phyloP scores from a whole-genome alignment of 176 grass and related monocot genomes.

The Lolium multiflorum region DNA sequence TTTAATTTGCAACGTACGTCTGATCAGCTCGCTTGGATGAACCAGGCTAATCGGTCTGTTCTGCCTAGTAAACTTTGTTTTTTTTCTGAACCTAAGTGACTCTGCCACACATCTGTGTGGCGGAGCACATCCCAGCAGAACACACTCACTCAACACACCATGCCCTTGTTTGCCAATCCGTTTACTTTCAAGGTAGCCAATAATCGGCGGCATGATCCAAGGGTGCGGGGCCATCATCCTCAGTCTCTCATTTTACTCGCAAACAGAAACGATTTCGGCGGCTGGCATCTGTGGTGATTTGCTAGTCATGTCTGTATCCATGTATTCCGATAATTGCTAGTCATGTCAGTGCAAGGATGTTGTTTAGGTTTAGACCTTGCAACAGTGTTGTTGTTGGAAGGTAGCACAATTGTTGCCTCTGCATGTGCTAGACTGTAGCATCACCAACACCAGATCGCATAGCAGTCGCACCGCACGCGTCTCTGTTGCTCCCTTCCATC shows the following conservation, averaged over 20 bases:
- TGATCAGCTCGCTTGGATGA: neutral
- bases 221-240: neutral
- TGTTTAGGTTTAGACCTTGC: neutral
- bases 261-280: neutral
- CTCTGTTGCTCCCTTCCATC: slow-evolving; percentile 3
- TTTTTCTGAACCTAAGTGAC: no score
- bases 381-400: slow-evolving; percentile 6
- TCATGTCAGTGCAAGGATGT: slow-evolving; percentile 41
- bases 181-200: neutral
- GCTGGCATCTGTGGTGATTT: neutral
- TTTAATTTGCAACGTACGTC: no score
- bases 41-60: no score
- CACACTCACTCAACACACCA: no score
- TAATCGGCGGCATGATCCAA: neutral
- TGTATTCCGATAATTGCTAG: neutral
- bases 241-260: neutral
- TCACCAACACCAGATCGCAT: neutral
- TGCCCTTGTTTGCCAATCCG: no score
- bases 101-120: no score
- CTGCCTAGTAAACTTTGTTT: no score
- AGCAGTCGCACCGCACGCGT: neutral
- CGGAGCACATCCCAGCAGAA: no score
- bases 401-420: slow-evolving; percentile 30
- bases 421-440: neutral
- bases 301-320: neutral